These are phyloP conservation scores for Aspergillus ruber DNA, from an alignment of 2,329 filamentous ascomycete genomes.

Conservation along the genomic window DNA sequence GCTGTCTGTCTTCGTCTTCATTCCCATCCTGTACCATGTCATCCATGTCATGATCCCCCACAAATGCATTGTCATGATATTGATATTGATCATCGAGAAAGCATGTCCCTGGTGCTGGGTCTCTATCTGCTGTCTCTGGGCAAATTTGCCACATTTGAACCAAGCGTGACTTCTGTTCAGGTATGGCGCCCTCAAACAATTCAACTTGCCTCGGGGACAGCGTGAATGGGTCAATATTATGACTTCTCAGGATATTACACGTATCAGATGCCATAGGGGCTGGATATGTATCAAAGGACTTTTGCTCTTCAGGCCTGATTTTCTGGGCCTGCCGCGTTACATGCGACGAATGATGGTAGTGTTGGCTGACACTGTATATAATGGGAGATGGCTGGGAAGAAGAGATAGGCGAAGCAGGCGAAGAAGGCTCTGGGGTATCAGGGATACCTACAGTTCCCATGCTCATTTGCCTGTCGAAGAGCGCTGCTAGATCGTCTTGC, in stretches of 20 bases:
- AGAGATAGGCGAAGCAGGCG: conserved; percentile 4
- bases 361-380: conserved; percentile 69
- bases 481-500: conserved; percentile 73
- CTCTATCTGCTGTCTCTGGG: conserved; percentile 36
- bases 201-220: conserved; percentile 70
- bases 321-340: conserved; percentile 37
- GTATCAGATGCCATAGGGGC: conserved; percentile 38
- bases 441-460: conserved; percentile 40
- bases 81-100: no score
- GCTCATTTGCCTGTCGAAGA: conserved; percentile 71
- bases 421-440: conserved; percentile 26
- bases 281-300: conserved; percentile 2
- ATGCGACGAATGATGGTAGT: conserved; percentile 78
- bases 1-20: conserved; percentile 17
- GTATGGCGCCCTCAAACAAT: conserved; percentile 69
- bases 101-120: conserved; percentile 5
- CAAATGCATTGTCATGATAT: background rate
- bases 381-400: conserved; percentile 41
- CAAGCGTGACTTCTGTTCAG: conserved; percentile 65
- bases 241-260: conserved; percentile 54
- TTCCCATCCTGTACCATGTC: conserved; percentile 15
- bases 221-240: conserved; percentile 63
- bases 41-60: conserved; percentile 39
- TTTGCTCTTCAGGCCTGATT: background rate
- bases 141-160: conserved; percentile 81